Evolutionary conservation across 2,329 filamentous ascomycete species (phyloP).

Genomic region (Colletotrichum sp.): DNA sequence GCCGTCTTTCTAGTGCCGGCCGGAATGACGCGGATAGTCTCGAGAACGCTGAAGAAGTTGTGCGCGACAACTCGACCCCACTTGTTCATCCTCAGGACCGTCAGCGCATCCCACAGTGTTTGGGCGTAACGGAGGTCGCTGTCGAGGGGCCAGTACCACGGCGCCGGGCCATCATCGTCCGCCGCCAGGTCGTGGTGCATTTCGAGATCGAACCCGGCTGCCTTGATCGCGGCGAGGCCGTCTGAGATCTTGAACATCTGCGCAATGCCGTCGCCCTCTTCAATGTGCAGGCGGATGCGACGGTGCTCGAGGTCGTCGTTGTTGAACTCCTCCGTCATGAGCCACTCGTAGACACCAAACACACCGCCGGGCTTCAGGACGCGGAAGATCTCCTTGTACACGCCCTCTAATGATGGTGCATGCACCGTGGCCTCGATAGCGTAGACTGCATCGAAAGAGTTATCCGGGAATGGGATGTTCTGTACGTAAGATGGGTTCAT

Average conservation of each 20-base stretch:
- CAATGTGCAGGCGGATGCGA: constrained; percentile 86
- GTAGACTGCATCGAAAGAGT: constrained; percentile 90
- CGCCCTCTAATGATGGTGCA: constrained; percentile 82
- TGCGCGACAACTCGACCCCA: constrained; percentile 78
- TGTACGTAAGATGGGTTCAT: constrained; percentile 29
- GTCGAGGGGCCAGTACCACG: constrained; percentile 94
- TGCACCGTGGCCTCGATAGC: constrained; percentile 95
- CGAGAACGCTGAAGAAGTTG: constrained; percentile 76
- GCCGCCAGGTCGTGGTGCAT: constrained; percentile 58
- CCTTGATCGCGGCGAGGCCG: constrained; percentile 78
- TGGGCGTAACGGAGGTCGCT: constrained; percentile 86
- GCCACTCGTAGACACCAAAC: constrained; percentile 96
- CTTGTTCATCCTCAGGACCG: constrained; percentile 88
- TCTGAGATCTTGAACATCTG: constrained; percentile 91
- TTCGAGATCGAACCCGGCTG: constrained; percentile 73
- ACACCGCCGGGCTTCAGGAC: constrained; percentile 91
- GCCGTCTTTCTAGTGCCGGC: constrained; percentile 93
- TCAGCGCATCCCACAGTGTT: constrained; percentile 77
- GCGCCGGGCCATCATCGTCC: constrained; percentile 72
- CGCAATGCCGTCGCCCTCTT: constrained; percentile 90
- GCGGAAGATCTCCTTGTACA: constrained; percentile 89
- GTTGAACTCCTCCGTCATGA: constrained; percentile 95
- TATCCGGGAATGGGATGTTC: constrained; percentile 91
- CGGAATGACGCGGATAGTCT: constrained; percentile 77
- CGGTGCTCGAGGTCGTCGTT: constrained; percentile 83